Base-by-base conservation (phyloP, 768 basidiomycete genomes). In the Mycena metata region DNA sequence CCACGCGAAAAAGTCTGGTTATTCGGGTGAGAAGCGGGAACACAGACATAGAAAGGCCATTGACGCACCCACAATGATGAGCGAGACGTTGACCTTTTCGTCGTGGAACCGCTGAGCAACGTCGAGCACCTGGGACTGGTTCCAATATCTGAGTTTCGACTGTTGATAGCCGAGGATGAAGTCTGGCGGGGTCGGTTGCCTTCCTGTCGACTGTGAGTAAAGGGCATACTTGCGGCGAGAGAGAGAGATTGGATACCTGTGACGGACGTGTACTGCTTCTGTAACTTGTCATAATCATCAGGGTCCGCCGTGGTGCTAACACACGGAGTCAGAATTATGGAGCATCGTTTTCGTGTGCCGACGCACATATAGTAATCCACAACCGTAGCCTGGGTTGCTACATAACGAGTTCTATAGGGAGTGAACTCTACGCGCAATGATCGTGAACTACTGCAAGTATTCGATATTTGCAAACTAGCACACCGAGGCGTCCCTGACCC, bases 121-220 rank as follows among this genome's bases (percentile, higher is more conserved):
- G 58, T 77, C 76, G n/a, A 76, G 55, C 26, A 81, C 71, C 61
- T 81, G 79, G 0, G 78, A 76, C 64, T 81, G 77, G 60, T 81
- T 80, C 70, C 70, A 79, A 64, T 81, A 81, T 39, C 80, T 73
- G n/a, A 82, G 72, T 70, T 79, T 79, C 17, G 79, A 79, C 70
- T 80, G 81, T 69, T 80, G 80, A 58, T 79, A 81, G 42, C 81
- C 80, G 17, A 80, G 67, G 30, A 75, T 75, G 54, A 79, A 82
- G 46, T 81, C 78, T 10, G 80, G 81, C 23, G 80, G 81, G 12
- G 74, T 81, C 3, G 80, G 80, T 65, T 80, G 79, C 30, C 80
- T 77, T 1, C 79, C 79, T 79, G 56, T n/a, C n/a, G n/a, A n/a
- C n/a, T n/a, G n/a, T n/a, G n/a, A n/a, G n/a, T n/a, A n/a, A n/a